Evolutionary conservation across 2,329 filamentous ascomycete genomes (phyloP), one percentile per base, ranked within the genome.

Genomic region (Saccharata proteae): DNA sequence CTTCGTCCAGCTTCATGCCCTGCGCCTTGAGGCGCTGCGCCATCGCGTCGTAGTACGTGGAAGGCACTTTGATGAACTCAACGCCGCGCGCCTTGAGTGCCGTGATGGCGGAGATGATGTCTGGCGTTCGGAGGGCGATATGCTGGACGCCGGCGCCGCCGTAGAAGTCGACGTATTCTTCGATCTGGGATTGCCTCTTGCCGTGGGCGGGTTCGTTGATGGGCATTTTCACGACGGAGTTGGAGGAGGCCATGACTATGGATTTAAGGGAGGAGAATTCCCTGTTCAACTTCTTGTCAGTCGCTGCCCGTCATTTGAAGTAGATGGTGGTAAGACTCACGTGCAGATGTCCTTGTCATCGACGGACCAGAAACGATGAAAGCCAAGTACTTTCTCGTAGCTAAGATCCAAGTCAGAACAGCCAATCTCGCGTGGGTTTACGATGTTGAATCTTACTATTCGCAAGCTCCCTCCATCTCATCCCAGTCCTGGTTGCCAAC

Each of bases 401-500:
- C n/a, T n/a, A n/a, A 81, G 69, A 76, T 35, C 59, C 8, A 8
- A n/a, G 17, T 6, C 13, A 16, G 9, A 18, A 9, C 16, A 8
- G n/a, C 10, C n/a, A 19, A 37, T 23, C 16, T 13, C 6, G 50
- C 60, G 40, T 52, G 66, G 62, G n/a, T n/a, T n/a, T n/a, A n/a
- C n/a, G n/a, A n/a, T n/a, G n/a, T n/a, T n/a, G n/a, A n/a, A n/a
- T n/a, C n/a, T n/a, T n/a, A n/a, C n/a, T 74, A 77, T 36, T 67
- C 65, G 49, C 73, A 77, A 14, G 67, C 61, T 28, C 62, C 60
- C 35, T 77, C 69, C 71, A 96, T 93, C 56, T 86, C 77, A 57
- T 85, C 69, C 88, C 88, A 94, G 58, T 84, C 80, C 64, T 94
- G 86, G 65, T 96, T 94, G 43, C 88, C 88, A 45, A 96, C 88